Evolutionary conservation across 2,329 filamentous ascomycete species (phyloP), one percentile per base, ranked within the genome.

Genomic region (Alternaria sp.): DNA sequence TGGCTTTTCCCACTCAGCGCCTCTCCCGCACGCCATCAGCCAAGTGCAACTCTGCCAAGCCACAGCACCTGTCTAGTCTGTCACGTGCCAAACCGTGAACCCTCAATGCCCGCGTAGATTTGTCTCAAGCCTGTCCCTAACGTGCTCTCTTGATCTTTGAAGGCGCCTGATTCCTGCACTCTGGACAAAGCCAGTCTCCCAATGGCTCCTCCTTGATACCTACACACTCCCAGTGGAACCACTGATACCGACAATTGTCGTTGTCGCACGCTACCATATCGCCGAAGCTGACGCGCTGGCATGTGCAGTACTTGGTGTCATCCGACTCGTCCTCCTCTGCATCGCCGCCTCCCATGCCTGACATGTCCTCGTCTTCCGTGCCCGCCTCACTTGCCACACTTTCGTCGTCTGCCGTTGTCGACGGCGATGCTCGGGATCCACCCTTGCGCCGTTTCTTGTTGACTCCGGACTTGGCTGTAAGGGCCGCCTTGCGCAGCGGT

Each of bases 221-320:
- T 51, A 85, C 82, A 63, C 83, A 85, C 60, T 80, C 88, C 90
- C 92, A 95, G 80, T 95, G 92, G 78, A 95, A 95, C 92, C 92
- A 95, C 80, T 95, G 92, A 73, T 87, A 92, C 48, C 89, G 88
- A 79, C 92, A 95, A 67, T 89, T 85, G 59, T 91, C 88, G 77
- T 94, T 94, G 81, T 95, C 92, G 81, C 92, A 95, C 30, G 91
- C 92, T 65, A 95, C 92, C 92, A 95, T 95, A 74, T 94, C 90
- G 63, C 92, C 92, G 74, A 92, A 93, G 78, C 90, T 93, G 67
- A 94, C 90, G 70, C 91, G 91, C 76, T 94, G 90, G 78, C 92
- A 95, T 30, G 90, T 85, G 80, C 92, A 95, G 80, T 95, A 95
- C 77, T 92, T 83, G 59, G 81, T 92, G 74, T 91, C 90, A 79